Evolutionary conservation across 495 filamentous ascomycete genomes (phyloP), one percentile per base, ranked within the genome.

Genomic region (Neurospora sp.): DNA sequence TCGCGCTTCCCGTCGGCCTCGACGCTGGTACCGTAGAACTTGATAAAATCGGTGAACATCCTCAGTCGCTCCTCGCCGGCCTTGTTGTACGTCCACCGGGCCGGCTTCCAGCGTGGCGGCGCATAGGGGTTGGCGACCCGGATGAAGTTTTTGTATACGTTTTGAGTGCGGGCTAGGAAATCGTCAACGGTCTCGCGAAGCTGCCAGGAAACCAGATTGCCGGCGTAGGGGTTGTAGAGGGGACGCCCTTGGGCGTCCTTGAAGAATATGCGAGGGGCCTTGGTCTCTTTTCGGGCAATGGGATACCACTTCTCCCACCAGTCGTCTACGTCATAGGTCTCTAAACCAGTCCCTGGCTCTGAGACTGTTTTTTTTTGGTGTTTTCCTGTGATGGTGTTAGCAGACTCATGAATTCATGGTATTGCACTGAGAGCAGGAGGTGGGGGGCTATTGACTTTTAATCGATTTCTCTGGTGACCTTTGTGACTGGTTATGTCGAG

Each of bases 111-210:
- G 38, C 78, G 71, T 6, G 76, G 74, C 48, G 77, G 74, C 16
- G 80, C 77, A 69, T 77, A 80, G 0, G 90, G 90, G 76, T 91
- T 90, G 18, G 79, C 81, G 71, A 90, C 85, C 82, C 85, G 91
- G 45, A 96, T 91, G 53, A 65, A 65, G 27, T 10, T 2, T 31
- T 14, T 14, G 3, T 1, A 9, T 8, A 65, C 14, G 53, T 65
- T 65, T 37, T 14, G 2, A 16, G 53, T 65, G 14, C 92, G 90
- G 4, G 80, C 72, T 3, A 94, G 79, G 74, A 96, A 96, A 0
- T 85, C 80, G 10, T 82, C 75, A 44, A 91, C 80, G 16, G 86
- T 84, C 76, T 96, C 93, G 48, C 78, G 80, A 38, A 88, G 80
- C 72, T 90, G 87, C 75, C 83, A 83, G 37, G 80, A 87, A 73